Evolutionary conservation across 2,329 filamentous ascomycete species (phyloP).

Genomic region (Trichophyton schoenleinii): DNA sequence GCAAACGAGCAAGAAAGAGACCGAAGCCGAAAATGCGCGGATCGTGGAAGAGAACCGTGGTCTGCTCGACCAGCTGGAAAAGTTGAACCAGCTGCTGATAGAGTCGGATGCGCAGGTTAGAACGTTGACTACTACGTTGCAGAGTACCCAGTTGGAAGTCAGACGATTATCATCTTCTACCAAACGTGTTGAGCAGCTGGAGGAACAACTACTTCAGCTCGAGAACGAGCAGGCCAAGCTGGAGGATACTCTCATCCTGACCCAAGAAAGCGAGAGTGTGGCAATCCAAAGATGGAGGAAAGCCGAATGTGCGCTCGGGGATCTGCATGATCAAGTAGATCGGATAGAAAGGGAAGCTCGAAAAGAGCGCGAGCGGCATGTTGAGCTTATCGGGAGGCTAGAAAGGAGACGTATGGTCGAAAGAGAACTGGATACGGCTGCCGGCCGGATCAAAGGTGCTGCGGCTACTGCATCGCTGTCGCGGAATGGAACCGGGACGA

Average conservation of each 20-base stretch:
- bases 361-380: conserved; percentile 68
- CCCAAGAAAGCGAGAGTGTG: conserved; percentile 62
- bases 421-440: conserved; percentile 65
- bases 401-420: conserved; percentile 74
- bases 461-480: conserved; percentile 57
- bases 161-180: conserved; percentile 62
- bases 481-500: conserved; percentile 46
- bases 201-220: conserved; percentile 63
- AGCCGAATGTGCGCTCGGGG: conserved; percentile 64
- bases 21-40: conserved; percentile 64
- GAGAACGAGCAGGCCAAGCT: conserved; percentile 70
- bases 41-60: conserved; percentile 72
- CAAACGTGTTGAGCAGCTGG: conserved; percentile 61
- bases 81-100: conserved; percentile 62
- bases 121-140: conserved; percentile 61
- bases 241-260: conserved; percentile 53
- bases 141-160: conserved; percentile 65
- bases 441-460: conserved; percentile 66
- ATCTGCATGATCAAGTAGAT: conserved; percentile 78
- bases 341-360: conserved; percentile 72
- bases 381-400: conserved; percentile 69
- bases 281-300: conserved; percentile 74
- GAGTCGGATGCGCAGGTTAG: conserved; percentile 72
- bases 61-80: conserved; percentile 72
- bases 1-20: conserved; percentile 57